A percentile compares a stretch with the other conserved stretches of the same genome.
These are phyloP conservation scores for Aegilops longissima DNA, from an alignment of 176 grass and related monocot genomes.

Conservation along the genomic window DNA sequence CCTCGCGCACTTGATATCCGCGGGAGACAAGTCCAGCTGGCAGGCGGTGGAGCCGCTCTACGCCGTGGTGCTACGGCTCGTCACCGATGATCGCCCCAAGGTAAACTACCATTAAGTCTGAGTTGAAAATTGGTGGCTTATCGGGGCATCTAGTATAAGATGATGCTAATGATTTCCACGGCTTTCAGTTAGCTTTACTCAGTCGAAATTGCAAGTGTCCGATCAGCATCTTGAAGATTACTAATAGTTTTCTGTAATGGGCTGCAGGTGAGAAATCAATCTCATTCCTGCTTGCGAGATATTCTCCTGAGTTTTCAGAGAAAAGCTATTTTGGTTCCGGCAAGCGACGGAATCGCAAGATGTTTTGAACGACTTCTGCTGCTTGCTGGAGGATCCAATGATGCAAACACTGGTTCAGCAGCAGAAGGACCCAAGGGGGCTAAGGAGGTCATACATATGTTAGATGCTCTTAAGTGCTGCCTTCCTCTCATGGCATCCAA, in stretches of 20 bases:
- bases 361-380: constrained; percentile 82
- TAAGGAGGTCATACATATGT: constrained; percentile 66
- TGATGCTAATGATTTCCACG: not conserved
- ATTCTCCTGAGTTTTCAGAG: constrained; percentile 74
- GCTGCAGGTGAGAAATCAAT: constrained; percentile 74
- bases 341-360: constrained; percentile 59
- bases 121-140: not conserved
- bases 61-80: constrained; percentile 48
- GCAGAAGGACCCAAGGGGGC: constrained; percentile 68
- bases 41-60: constrained; percentile 51
- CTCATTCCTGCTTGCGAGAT: constrained; percentile 59
- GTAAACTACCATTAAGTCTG: constrained; percentile 24
- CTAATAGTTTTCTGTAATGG: constrained; percentile 4
- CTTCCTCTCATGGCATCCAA: constrained; percentile 80
- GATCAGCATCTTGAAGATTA: not conserved
- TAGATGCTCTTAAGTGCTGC: constrained; percentile 73
- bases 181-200: not conserved
- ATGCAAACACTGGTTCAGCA: constrained; percentile 38
- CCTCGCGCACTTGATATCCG: constrained; percentile 62
- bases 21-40: constrained; percentile 71
- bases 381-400: constrained; percentile 78
- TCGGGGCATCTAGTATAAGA: not conserved
- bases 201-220: not conserved
- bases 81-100: constrained; percentile 59
- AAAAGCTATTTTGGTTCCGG: constrained; percentile 55